These are phyloP conservation scores for Debaryomyces coudertii DNA, from an alignment of 1,139 yeast genomes.

Conservation along the genomic window DNA sequence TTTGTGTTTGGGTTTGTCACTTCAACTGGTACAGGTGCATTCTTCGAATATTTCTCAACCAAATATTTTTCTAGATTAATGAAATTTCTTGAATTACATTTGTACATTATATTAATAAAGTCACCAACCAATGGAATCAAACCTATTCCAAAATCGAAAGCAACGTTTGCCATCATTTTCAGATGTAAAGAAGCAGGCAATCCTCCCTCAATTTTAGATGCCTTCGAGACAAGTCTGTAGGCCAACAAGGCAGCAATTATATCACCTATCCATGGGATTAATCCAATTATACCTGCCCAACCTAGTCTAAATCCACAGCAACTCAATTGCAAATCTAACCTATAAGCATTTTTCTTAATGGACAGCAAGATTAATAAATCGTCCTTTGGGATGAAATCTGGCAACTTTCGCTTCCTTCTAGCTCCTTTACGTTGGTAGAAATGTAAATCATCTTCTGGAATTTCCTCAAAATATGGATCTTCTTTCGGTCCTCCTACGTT, in stretches of 20 bases:
- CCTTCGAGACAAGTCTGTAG: conserved; percentile 49
- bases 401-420: conserved; percentile 50
- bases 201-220: conserved; percentile 65
- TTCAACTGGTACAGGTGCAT: neutral
- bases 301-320: conserved; percentile 70
- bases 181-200: conserved; percentile 53
- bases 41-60: conserved; percentile 40
- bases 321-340: conserved; percentile 63
- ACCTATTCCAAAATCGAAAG: conserved; percentile 68
- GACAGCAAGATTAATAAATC: conserved; percentile 57
- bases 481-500: conserved; percentile 32
- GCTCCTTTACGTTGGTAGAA: conserved; percentile 52
- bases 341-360: conserved; percentile 63
- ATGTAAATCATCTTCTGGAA: conserved; percentile 49
- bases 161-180: conserved; percentile 61
- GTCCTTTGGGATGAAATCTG: conserved; percentile 55
- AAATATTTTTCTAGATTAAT: conserved; percentile 62
- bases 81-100: conserved; percentile 75
- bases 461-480: conserved; percentile 54
- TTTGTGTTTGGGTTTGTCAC: neutral
- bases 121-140: conserved; percentile 77
- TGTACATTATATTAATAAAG: conserved; percentile 65
- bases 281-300: conserved; percentile 71
- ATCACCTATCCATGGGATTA: conserved; percentile 70
- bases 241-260: conserved; percentile 55